Evolutionary conservation across 2,329 filamentous ascomycete genomes (phyloP).

Genomic region (Aspergillus sp.): DNA sequence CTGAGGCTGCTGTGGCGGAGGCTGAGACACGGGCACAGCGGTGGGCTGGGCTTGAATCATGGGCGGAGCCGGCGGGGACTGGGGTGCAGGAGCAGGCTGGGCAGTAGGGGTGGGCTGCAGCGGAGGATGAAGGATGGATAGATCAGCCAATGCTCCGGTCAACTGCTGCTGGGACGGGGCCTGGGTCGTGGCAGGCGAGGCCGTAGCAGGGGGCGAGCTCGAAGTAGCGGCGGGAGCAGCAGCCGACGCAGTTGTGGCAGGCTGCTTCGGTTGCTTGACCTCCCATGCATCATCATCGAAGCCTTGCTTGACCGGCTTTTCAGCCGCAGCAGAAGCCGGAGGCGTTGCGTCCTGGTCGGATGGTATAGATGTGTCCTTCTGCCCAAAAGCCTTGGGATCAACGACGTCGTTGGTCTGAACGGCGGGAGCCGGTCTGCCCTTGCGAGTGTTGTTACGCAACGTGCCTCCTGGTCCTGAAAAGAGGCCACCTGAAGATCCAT

Average conservation of each 20-base stretch:
- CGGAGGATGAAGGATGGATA: slow-evolving; percentile 63
- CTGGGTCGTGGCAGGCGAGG: slow-evolving; percentile 35
- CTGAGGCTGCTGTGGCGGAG: slow-evolving; percentile 39
- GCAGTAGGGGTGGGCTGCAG: slow-evolving; percentile 54
- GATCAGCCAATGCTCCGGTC: slow-evolving; percentile 68
- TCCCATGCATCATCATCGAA: slow-evolving; percentile 99
- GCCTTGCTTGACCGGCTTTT: slow-evolving; percentile 56
- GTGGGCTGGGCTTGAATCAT: slow-evolving; percentile 39
- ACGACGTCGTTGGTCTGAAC: slow-evolving; percentile 82
- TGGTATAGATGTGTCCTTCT: slow-evolving; percentile 53
- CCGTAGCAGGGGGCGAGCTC: slow-evolving; percentile 23
- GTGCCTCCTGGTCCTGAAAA: slow-evolving; percentile 93
- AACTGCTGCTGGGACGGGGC: slow-evolving; percentile 40
- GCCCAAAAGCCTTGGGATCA: slow-evolving; percentile 80
- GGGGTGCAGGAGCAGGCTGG: slow-evolving; percentile 45
- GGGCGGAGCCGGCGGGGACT: slow-evolving; percentile 37
- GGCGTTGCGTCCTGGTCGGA: slow-evolving; percentile 48
- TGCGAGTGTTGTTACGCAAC: slow-evolving; percentile 90
- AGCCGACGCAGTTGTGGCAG: slow-evolving; percentile 42
- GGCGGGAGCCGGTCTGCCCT: slow-evolving; percentile 83
- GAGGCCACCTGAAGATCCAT: slow-evolving; percentile 63
- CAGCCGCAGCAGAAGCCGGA: slow-evolving; percentile 47
- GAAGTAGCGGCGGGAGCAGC: slow-evolving; percentile 16
- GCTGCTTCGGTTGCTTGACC: slow-evolving; percentile 75
- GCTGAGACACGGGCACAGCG: slow-evolving; percentile 32